These are phyloP conservation scores for Dendrobium catenatum DNA, from an alignment of 106 monocot species.

Conservation along the genomic window DNA sequence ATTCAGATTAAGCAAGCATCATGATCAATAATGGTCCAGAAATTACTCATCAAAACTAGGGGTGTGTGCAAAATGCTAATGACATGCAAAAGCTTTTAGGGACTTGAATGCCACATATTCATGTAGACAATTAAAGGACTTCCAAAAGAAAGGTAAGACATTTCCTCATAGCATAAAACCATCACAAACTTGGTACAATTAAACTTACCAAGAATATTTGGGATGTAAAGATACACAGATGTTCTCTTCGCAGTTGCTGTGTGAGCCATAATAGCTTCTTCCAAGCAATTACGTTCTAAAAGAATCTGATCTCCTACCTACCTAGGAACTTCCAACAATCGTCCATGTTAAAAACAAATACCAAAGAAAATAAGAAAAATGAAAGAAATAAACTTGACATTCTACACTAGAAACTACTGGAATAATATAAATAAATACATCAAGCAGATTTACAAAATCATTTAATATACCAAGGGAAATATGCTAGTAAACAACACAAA, in stretches of 20 bases:
- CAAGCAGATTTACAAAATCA: not conserved
- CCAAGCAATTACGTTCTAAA: not conserved
- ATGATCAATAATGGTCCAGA: not conserved
- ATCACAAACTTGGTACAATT: not conserved
- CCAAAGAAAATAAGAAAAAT: not conserved
- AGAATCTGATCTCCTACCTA: slow-evolving; percentile 2
- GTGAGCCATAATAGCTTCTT: not conserved
- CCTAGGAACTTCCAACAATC: not conserved
- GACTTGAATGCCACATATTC: not conserved
- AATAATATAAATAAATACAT: not conserved
- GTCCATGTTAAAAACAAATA: not conserved
- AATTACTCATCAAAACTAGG: not conserved
- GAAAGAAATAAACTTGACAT: not conserved
- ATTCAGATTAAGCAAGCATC: not conserved
- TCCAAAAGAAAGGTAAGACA: not conserved
- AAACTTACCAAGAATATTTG: slow-evolving; percentile 36
- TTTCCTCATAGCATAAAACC: not conserved
- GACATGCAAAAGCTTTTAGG: not conserved
- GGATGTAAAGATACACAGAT: slow-evolving; percentile 46
- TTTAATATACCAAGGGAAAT: not conserved
- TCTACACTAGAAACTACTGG: not conserved
- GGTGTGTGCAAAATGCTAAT: not conserved
- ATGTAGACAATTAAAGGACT: not conserved
- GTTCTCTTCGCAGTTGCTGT: slow-evolving; percentile 1
- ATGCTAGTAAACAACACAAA: not conserved